Evolutionary conservation across 345 rosid genomes (phyloP).

Genomic region (Leavenworthia alabamica): DNA sequence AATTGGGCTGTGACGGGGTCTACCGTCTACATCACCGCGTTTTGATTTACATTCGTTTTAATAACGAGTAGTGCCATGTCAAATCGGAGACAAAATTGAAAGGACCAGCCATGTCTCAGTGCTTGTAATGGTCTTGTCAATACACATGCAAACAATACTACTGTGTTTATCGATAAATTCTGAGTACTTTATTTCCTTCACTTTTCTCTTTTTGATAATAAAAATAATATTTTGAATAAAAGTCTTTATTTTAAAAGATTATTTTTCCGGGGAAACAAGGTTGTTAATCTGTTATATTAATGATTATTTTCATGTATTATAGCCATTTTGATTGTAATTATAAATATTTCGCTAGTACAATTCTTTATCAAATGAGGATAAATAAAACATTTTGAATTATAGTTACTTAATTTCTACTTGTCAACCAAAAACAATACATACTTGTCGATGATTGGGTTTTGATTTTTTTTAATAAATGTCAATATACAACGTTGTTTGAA

Average conservation of each 20-base stretch:
- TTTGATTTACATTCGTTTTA: not conserved
- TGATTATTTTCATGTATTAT: too few species aligned
- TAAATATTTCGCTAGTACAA: too few species aligned
- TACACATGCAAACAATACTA: constrained; percentile 9
- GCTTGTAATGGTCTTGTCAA: constrained; percentile 13
- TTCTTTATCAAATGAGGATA: too few species aligned
- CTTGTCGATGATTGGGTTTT: too few species aligned
- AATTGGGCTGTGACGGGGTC: constrained; percentile 20
- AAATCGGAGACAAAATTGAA: constrained; percentile 27
- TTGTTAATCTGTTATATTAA: not conserved
- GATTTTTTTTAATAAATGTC: too few species aligned
- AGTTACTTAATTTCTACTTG: too few species aligned
- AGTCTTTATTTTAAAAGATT: too few species aligned
- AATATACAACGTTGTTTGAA: too few species aligned
- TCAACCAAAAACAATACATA: too few species aligned
- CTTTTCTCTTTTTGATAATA: not conserved
- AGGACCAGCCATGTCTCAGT: constrained; percentile 18
- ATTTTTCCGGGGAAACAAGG: too few species aligned
- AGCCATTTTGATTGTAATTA: too few species aligned
- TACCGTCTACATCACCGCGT: constrained; percentile 14
- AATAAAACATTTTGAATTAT: too few species aligned
- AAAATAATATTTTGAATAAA: not conserved
- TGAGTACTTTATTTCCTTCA: not conserved
- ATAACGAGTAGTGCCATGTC: constrained; percentile 21
- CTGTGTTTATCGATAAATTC: not conserved